Conservation (phyloP, 441 rosid genomes). For the Adansonia rubrostipa region DNA sequence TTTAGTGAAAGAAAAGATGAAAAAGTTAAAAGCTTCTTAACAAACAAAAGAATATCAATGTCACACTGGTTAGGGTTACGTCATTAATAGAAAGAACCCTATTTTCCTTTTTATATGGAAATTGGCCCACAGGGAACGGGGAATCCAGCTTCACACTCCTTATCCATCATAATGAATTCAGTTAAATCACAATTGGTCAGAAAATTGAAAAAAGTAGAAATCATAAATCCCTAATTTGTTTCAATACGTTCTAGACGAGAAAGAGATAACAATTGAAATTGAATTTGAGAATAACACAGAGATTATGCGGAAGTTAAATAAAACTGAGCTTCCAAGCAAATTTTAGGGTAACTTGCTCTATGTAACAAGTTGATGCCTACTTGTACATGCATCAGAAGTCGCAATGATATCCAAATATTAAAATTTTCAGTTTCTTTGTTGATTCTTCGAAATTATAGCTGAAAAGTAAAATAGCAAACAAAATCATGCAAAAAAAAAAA, state of each 20-base stretch:
- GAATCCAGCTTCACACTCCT: background rate
- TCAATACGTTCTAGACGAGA: background rate
- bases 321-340: background rate
- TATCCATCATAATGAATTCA: conserved; percentile 5
- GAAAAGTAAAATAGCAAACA: background rate
- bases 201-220: no score
- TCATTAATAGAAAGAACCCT: background rate
- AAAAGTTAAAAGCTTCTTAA: background rate
- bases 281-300: background rate
- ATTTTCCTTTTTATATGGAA: background rate
- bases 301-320: background rate
- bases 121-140: background rate
- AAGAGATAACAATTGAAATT: background rate
- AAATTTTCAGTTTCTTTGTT: background rate
- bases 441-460: background rate
- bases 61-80: background rate
- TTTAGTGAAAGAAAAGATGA: background rate
- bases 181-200: background rate
- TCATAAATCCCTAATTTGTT: no score
- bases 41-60: conserved; percentile 3
- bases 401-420: background rate
- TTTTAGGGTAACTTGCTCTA: no score
- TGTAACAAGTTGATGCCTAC: no score
- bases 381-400: no score
- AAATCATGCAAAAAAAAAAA: background rate